Evolutionary conservation across 345 rosid genomes (phyloP), one percentile per base, ranked within the genome.

Genomic region (Abelmoschus esculentus): DNA sequence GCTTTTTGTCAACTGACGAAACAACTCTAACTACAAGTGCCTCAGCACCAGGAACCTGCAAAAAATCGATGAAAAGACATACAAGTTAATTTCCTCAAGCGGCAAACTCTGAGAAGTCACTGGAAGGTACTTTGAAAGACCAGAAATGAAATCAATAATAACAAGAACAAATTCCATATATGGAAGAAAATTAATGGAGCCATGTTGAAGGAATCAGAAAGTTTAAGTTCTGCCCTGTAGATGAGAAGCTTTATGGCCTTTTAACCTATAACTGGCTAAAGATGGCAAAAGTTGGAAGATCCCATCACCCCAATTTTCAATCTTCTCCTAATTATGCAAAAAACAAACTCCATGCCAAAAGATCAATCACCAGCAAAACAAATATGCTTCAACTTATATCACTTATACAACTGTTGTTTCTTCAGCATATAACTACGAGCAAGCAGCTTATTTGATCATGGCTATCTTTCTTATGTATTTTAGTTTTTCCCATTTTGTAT

Each of bases 1-100:
- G 75, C 83, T 92, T 95, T 78, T 95, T 95, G 85, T 95, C 98
- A 76, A 92, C 99, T 5, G 99, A 95, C 70, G 96, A 92, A 86
- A 95, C 99, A 77, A 95, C 99, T 79, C 99, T 85, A 65, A 95
- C 66, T 57, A 90, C 99, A 77, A 95, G 97, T 62, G 98, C 76
- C 80, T 95, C 99, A 60, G 96, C 99, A 70, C 92, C 93, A 75
- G 87, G 93, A 79, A 96, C 81, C 99, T 95, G 81, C 3, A 9
- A 40, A 40, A 8, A 40, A 8, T 7, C 44, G 9, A 72, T 67
- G 10, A 44, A 26, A 56, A 66, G 34, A 63, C 19, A 67, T 53
- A 77, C 59, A 71, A 72, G 49, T 32, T 36, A 19, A 38, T 31
- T 18, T 18, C 59, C 32, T 40, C 14, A 3, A 19, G 28, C 14